Conservation (phyloP, 2,329 filamentous ascomycete genomes). For the Penicillium corylophilum region DNA sequence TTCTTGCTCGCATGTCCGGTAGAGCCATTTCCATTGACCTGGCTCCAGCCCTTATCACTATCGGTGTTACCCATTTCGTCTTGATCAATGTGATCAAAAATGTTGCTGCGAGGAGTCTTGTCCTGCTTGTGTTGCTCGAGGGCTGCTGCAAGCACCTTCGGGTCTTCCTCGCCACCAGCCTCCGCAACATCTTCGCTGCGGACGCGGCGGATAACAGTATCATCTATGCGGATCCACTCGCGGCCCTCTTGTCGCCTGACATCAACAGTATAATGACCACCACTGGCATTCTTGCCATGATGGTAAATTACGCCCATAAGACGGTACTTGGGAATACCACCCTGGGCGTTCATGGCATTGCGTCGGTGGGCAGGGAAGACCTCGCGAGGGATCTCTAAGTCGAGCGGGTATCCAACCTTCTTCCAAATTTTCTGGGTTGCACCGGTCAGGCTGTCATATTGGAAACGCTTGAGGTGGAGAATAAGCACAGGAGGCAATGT, state of each 20-base stretch:
- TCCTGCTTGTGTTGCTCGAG: slow-evolving; percentile 65
- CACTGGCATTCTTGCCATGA: slow-evolving; percentile 93
- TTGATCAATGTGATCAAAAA: slow-evolving; percentile 67
- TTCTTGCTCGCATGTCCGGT: slow-evolving; percentile 60
- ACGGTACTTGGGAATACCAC: slow-evolving; percentile 75
- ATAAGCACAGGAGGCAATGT: slow-evolving; percentile 87
- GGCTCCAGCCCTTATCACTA: slow-evolving; percentile 70
- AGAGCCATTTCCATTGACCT: slow-evolving; percentile 65
- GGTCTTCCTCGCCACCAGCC: slow-evolving; percentile 76
- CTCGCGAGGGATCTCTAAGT: slow-evolving; percentile 89
- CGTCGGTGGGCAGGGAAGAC: slow-evolving; percentile 76
- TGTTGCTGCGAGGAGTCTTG: slow-evolving; percentile 59
- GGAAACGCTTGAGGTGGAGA: slow-evolving; percentile 93
- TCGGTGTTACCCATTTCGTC: slow-evolving; percentile 68
- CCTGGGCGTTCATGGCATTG: slow-evolving; percentile 62
- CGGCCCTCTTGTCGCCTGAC: slow-evolving; percentile 89
- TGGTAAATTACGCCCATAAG: slow-evolving; percentile 93
- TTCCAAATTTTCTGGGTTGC: slow-evolving; percentile 99
- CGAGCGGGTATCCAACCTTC: slow-evolving; percentile 90
- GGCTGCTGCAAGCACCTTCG: slow-evolving; percentile 63
- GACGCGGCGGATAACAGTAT: slow-evolving; percentile 84
- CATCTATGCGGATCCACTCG: slow-evolving; percentile 95
- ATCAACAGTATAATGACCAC: slow-evolving; percentile 97
- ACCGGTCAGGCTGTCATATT: slow-evolving; percentile 78
- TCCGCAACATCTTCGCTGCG: slow-evolving; percentile 86